Conservation (phyloP, 2,329 filamentous ascomycete species). For the Sordariomycetes sp. region DNA sequence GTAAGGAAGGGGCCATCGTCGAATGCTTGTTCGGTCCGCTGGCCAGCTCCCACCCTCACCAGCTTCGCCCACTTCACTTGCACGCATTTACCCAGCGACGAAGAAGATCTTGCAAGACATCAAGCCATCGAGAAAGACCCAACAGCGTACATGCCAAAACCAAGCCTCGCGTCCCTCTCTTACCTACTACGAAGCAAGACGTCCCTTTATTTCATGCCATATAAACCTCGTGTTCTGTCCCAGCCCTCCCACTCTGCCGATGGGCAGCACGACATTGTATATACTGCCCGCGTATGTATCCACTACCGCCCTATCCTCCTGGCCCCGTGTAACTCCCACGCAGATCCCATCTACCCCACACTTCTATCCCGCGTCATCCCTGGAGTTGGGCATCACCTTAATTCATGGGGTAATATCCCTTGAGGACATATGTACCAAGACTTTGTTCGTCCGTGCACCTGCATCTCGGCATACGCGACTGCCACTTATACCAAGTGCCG, state of each 20-base stretch:
- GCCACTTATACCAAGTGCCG: background rate
- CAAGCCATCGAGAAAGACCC: background rate
- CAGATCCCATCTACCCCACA: too few relatives aligned
- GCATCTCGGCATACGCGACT: too few relatives aligned
- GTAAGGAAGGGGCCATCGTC: too few relatives aligned
- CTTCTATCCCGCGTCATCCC: background rate
- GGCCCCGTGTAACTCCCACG: background rate
- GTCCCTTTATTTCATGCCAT: background rate
- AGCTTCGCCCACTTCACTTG: too few relatives aligned
- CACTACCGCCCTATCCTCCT: background rate
- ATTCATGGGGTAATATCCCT: too few relatives aligned
- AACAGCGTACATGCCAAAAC: background rate
- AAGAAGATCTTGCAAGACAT: background rate
- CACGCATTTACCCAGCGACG: too few relatives aligned
- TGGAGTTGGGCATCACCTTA: too few relatives aligned
- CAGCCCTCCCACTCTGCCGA: background rate
- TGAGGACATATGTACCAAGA: too few relatives aligned
- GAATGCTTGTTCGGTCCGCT: too few relatives aligned
- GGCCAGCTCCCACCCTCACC: too few relatives aligned
- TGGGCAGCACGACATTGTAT: background rate
- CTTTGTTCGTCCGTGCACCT: too few relatives aligned
- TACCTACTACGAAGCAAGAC: background rate
- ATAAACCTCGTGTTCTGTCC: background rate
- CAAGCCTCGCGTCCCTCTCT: background rate
- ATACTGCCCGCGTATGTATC: background rate